Base-by-base conservation (phyloP, 306 rosid genomes). In the Trifolium dubium region DNA sequence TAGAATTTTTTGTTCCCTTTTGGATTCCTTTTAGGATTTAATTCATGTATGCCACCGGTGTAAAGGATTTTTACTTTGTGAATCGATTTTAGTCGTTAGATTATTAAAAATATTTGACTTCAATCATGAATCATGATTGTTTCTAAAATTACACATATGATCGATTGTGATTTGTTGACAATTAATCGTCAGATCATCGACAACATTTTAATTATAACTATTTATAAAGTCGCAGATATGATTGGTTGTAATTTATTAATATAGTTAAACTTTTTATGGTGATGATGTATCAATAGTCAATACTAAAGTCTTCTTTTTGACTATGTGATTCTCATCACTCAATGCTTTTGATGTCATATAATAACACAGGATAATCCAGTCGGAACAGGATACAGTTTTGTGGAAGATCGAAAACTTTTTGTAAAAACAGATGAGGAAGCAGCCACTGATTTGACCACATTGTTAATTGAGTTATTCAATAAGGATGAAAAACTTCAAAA, bases 321-420 rank as follows among this genome's bases (percentile, higher is more conserved):
- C 10, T 68, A 59, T 73, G 65, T 60, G 72, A 12, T 40, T 73
- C 64, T 56, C 1, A 49, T 43, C 4, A 6, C 5, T 37, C 2
- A 23, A 31, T 72, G 66, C 3, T 56, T 68, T 37, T 30, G 18
- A 8, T 71, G 61, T 66, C 2, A 31, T 40, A 10, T 39, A 3
- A 40, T 40, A 10, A 71, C 71, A 60, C 23, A 94, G 99, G 99
- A 94, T 44, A 92, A 86, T 75, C 99, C 97, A 55, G 99, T 94
- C 31, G 99, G 99, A 62, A 85, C 92, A 2, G 99, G 99, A 56
- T 94, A 80, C 60, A 94, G 97, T 82, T 92, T 69, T 72, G 98
- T 90, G 79, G 96, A 94, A 55, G 89, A 88, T 4, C n/a, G 6
- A 0, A 46, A 80, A 0, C 81, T 86, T 46, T 79, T 83, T 54